Base-by-base conservation (phyloP, 345 rosid genomes). In the Eucalyptus paniculata region DNA sequence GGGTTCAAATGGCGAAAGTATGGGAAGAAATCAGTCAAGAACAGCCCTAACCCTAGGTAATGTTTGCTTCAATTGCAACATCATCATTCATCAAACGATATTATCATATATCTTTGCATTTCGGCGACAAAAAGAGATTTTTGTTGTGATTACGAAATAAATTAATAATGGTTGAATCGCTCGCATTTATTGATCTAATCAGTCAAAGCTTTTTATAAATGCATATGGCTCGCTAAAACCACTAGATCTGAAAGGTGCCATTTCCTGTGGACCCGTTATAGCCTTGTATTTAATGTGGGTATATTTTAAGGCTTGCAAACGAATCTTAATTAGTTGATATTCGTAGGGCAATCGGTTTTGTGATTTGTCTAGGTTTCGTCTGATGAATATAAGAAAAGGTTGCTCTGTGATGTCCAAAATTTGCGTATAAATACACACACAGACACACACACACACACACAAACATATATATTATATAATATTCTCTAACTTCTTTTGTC, bases 1-100 rank as follows among this genome's bases (percentile, higher is more conserved):
- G 99, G 99, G 18, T 97, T 91, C 83, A 96, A 94, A 89, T 97
- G 99, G 99, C 94, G 99, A 91, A 97, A 97, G 54, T 97, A 97
- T 77, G 99, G 99, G 23, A 96, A 97, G 92, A 97, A 97, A 88
- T 94, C 97, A 1, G 96, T 97, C 89, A 97, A 97, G 93, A 96
- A 95, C 95, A 96, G 93, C 92, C 95, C 94, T 10, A 91, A 97
- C 92, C 98, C 98, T 44, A 97, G 99, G 99, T 97, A 95, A 88
- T 24, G 47, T 40, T 77, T 77, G 47, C 47, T 77, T 77, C 85
- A 77, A 77, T 21, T 40, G 8, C 47, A 21, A 23, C 85, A 11
- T 77, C 85, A 12, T 40, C 88, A 49, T 58, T 47, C 83, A 86
- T 45, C 45, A 54, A 15, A 30, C 8, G 62, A 67, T 32, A 40